Percentiles rank a stretch among this genome's conserved stretches.
These are phyloP conservation scores for Hygrocybe punicea DNA, from an alignment of 768 basidiomycete species.

Conservation along the genomic window DNA sequence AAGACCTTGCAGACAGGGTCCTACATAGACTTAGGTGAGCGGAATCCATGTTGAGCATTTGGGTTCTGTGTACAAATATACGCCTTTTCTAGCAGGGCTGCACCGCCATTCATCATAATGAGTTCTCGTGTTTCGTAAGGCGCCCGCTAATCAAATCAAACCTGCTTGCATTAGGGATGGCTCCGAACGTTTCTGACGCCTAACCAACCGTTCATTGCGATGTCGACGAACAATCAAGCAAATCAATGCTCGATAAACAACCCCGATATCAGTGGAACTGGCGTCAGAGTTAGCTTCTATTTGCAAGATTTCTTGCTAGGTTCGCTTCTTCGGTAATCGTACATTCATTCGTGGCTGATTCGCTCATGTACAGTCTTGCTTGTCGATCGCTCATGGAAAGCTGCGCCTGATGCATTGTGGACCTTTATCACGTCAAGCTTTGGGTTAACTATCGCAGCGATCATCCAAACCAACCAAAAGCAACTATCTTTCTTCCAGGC, in stretches of 20 bases:
- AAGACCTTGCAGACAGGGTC: too few species aligned
- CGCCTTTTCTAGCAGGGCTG: too few species aligned
- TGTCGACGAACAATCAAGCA: conserved; percentile 1
- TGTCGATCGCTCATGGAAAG: conserved; percentile 41
- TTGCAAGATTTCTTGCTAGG: conserved; percentile 27
- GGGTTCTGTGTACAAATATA: too few species aligned
- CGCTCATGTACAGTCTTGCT: conserved; percentile 29
- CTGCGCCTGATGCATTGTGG: conserved; percentile 41
- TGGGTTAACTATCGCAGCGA: conserved; percentile 39
- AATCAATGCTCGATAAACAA: conserved; percentile 14
- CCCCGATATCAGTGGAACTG: conserved; percentile 37
- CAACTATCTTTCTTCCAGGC: conserved; percentile 41
- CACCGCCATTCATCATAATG: too few species aligned
- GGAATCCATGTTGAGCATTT: too few species aligned
- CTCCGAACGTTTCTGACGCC: too few species aligned
- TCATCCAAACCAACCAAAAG: conserved; percentile 26
- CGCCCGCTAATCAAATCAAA: too few species aligned
- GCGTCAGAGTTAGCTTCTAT: conserved; percentile 37
- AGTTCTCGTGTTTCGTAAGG: too few species aligned
- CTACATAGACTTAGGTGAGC: too few species aligned
- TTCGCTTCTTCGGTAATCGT: conserved; percentile 7
- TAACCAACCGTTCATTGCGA: background rate
- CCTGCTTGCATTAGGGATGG: too few species aligned
- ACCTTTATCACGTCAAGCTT: conserved; percentile 43
- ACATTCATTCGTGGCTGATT: background rate